These are phyloP conservation scores for Fusarium anguioides DNA, from an alignment of 2,329 filamentous ascomycete genomes.

Conservation along the genomic window DNA sequence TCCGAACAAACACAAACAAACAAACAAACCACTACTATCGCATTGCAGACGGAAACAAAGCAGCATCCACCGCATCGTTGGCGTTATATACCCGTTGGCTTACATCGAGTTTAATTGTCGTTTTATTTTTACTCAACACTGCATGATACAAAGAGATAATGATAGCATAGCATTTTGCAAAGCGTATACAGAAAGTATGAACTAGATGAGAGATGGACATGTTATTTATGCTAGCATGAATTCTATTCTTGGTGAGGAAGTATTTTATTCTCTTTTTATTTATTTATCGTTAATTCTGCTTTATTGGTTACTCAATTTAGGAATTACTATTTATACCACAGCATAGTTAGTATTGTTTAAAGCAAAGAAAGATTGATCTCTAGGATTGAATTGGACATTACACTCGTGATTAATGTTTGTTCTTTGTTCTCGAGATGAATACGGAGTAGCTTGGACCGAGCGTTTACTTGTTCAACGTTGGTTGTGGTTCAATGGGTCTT, in stretches of 20 bases:
- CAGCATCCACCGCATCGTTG: constrained; percentile 51
- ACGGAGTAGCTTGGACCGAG: constrained; percentile 1
- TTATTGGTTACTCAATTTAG: constrained; percentile 21
- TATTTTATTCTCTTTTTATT: constrained; percentile 4
- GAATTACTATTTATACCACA: constrained; percentile 26
- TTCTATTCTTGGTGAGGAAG: constrained; percentile 30
- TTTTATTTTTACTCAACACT: constrained; percentile 34
- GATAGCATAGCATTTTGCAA: constrained; percentile 37
- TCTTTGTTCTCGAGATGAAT: constrained; percentile 32
- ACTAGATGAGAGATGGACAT: constrained; percentile 38
- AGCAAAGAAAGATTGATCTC: constrained; percentile 15
- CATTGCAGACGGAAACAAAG: constrained; percentile 42
- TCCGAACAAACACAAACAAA: not conserved
- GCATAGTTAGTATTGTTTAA: constrained; percentile 31
- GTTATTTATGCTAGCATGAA: constrained; percentile 25
- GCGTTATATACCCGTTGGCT: constrained; percentile 53
- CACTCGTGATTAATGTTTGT: no score
- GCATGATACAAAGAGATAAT: constrained; percentile 45
- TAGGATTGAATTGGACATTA: no score
- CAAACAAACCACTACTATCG: constrained; percentile 7
- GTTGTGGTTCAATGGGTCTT: no score
- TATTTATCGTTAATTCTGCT: not conserved
- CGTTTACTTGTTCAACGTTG: not conserved
- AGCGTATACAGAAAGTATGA: constrained; percentile 37
- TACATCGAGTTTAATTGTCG: constrained; percentile 35